Conservation (phyloP, 2,329 filamentous ascomycete genomes). For the Colletotrichum karsti region DNA sequence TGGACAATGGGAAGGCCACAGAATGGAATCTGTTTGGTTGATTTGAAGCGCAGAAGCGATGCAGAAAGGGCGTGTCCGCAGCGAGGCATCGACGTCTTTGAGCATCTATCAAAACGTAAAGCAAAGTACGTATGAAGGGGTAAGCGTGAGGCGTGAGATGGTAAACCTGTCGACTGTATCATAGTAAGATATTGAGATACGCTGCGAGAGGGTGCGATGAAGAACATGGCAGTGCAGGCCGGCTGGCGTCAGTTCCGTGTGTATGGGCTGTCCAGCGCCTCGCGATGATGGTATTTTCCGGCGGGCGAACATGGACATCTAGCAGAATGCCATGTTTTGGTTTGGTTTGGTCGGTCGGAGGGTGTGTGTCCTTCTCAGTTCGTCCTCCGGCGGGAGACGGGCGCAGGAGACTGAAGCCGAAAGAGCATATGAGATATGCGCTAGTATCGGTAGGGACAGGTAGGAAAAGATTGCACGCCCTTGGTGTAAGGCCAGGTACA, state of each 20-base stretch:
- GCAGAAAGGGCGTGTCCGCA: not conserved
- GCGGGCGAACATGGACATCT: slow-evolving; percentile 20
- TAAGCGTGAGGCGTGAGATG: not conserved
- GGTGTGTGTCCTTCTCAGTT: not conserved
- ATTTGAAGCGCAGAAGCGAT: not conserved
- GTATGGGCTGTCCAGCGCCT: not conserved
- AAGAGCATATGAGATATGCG: not conserved
- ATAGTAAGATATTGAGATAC: no score
- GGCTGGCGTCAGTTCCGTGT: slow-evolving; percentile 18
- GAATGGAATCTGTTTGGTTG: not conserved
- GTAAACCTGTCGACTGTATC: no score
- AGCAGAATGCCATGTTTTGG: slow-evolving; percentile 25
- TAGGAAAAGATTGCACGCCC: not conserved
- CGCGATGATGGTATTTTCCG: slow-evolving; percentile 20
- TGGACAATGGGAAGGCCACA: not conserved
- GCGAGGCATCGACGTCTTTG: not conserved
- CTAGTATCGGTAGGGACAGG: not conserved
- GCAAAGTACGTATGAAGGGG: not conserved
- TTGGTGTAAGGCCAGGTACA: not conserved
- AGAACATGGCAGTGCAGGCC: slow-evolving; percentile 16
- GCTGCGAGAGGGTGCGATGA: not conserved
- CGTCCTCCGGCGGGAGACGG: not conserved
- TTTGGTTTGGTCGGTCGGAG: not conserved
- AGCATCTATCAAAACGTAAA: not conserved
- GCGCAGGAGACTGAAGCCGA: no score